A percentile compares a stretch with the other conserved stretches of the same genome.
These are phyloP conservation scores for Candida nonsorbophila DNA, from an alignment of 805 yeast genomes.

Conservation along the genomic window DNA sequence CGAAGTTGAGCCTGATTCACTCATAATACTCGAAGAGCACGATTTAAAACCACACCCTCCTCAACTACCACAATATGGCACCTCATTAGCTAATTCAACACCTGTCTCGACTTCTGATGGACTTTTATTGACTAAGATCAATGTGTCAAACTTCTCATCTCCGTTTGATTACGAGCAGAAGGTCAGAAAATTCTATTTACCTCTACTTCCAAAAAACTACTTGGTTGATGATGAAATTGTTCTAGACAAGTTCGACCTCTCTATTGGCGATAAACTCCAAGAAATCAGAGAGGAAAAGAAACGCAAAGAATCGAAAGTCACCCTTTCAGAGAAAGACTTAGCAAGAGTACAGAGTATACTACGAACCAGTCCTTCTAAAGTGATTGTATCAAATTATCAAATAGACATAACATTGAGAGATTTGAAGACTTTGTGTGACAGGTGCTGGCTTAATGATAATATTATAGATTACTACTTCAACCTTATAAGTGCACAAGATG, in stretches of 20 bases:
- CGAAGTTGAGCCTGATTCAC: no score
- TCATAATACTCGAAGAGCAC: no score
- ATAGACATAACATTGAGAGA: constrained; percentile 67
- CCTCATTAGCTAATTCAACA: constrained; percentile 7
- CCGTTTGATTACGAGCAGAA: no score
- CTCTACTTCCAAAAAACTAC: no score
- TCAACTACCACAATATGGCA: constrained; percentile 11
- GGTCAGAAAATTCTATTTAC: no score
- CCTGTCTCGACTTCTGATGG: constrained; percentile 3
- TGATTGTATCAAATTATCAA: constrained; percentile 11
- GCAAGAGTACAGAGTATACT: constrained; percentile 7
- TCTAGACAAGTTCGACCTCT: constrained; percentile 5
- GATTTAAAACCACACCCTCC: no score
- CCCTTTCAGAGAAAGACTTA: constrained; percentile 9
- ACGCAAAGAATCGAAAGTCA: constrained; percentile 5
- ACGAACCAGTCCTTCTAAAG: constrained; percentile 2
- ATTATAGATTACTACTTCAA: constrained; percentile 78
- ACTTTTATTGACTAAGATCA: no score
- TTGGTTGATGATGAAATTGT: no score
- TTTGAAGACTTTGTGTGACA: constrained; percentile 61
- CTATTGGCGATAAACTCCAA: constrained; percentile 8
- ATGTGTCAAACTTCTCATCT: no score
- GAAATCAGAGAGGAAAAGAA: constrained; percentile 12
- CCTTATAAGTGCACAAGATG: constrained; percentile 39
- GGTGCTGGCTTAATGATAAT: constrained; percentile 86